A percentile compares a stretch with the other conserved stretches of the same genome.
These are phyloP conservation scores for Emmonsiellopsis sp. DNA, from an alignment of 2,329 filamentous ascomycete species.

Conservation along the genomic window DNA sequence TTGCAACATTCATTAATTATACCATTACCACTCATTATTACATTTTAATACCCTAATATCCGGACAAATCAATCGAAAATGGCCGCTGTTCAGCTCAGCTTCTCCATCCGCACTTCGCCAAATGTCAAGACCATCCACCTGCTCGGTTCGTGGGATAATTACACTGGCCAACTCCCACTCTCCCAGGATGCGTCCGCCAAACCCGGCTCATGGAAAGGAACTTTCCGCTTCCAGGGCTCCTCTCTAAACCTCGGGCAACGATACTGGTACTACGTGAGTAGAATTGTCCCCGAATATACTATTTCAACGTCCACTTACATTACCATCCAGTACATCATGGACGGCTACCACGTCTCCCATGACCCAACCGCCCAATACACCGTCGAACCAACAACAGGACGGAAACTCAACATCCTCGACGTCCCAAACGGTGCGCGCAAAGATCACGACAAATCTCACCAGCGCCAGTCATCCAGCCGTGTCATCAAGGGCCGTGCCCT, in stretches of 20 bases:
- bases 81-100: conserved; percentile 88
- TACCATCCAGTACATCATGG: conserved; percentile 70
- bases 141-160: conserved; percentile 97
- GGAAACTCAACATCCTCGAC: conserved; percentile 95
- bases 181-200: conserved; percentile 80
- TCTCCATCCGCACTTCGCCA: conserved; percentile 89
- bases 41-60: conserved; percentile 5
- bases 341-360: conserved; percentile 96
- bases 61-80: conserved; percentile 44
- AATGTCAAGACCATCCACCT: conserved; percentile 97
- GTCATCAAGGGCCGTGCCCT: conserved; percentile 83
- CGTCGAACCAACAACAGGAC: conserved; percentile 91
- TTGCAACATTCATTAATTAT: conserved; percentile 2
- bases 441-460: conserved; percentile 27
- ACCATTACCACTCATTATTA: background rate
- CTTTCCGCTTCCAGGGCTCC: conserved; percentile 85
- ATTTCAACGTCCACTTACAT: conserved; percentile 9
- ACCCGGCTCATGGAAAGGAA: conserved; percentile 87
- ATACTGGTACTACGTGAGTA: conserved; percentile 91
- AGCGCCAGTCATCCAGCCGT: conserved; percentile 44
- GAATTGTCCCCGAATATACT: background rate
- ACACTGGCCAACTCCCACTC: conserved; percentile 86
- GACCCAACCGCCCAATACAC: conserved; percentile 84
- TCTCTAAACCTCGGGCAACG: conserved; percentile 81
- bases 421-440: conserved; percentile 56